Evolutionary conservation across 352 stramenopile genomes (phyloP), one percentile per base, ranked within the genome.

Genomic region (Pythium vanterpoolii): DNA sequence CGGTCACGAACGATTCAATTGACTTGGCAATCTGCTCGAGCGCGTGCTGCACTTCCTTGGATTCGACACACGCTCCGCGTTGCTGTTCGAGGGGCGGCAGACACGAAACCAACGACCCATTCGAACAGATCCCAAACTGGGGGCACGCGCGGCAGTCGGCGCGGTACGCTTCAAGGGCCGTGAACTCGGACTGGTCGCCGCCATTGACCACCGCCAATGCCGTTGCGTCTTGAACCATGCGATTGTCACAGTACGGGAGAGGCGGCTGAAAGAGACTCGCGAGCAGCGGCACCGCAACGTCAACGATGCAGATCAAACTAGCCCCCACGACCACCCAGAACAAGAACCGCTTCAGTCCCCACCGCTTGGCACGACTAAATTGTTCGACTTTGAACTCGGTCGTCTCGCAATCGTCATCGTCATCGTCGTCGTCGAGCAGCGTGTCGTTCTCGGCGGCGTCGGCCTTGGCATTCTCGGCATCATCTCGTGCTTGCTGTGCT

Each of bases 211-310:
- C 26, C 28, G 61, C 23, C n/a, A 64, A 21, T n/a, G 60, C 30
- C 1, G 33, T 43, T 8, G 56, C 43, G 48, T 48, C 34, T 77
- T 70, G 45, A n/a, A n/a, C n/a, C n/a, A n/a, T n/a, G n/a, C n/a
- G n/a, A n/a, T 68, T 83, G 34, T 88, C 78, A 48, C 80, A 90
- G 60, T 74, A 87, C 10, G 77, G 74, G 8, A 81, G 27, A 4
- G 65, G 54, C 4, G 70, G 56, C 16, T 73, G 51, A 38, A 79
- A 56, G 16, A 87, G 23, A 18, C 56, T 69, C 39, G 66, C 23
- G 4, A 83, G 43, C 14, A 81, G 78, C 21, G 80, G 76, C 0
- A 74, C 56, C 1, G 65, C 62, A 1, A 82, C 60, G 16, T 87
- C 73, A 4, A 85, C 43, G 8, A 49, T 40, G 51, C 72, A 87